phyloP scores from a whole-genome alignment of 202 grass and related monocot species.

The Panicum virgatum region DNA sequence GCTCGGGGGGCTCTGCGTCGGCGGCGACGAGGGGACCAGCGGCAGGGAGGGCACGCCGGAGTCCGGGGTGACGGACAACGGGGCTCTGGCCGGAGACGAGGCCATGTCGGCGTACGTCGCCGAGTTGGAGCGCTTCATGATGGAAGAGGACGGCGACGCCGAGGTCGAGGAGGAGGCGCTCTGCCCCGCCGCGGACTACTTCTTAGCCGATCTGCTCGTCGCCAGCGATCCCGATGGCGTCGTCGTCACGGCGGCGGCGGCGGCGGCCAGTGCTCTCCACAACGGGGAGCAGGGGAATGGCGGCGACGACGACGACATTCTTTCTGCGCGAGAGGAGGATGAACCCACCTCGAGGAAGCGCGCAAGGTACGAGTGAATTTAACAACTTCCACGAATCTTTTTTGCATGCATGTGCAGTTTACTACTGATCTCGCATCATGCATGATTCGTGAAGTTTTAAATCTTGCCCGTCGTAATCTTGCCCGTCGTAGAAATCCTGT shows the following conservation, averaged over 20 bases:
- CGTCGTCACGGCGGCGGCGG: neutral
- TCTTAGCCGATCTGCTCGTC: neutral
- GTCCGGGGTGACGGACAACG: neutral
- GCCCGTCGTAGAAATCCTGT: neutral
- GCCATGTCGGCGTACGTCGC: neutral
- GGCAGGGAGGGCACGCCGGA: neutral
- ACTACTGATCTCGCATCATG: neutral
- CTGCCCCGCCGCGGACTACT: neutral
- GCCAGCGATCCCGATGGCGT: neutral
- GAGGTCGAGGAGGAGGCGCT: neutral
- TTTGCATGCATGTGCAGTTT: neutral
- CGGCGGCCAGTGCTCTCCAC: no score
- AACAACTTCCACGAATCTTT: neutral
- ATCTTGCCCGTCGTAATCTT: neutral
- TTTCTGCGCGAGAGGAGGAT: slow-evolving; percentile 21
- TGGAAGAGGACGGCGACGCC: neutral
- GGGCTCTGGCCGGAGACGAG: neutral
- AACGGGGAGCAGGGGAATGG: no score
- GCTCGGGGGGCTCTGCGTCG: neutral
- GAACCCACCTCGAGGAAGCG: slow-evolving; percentile 31
- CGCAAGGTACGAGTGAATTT: slow-evolving; percentile 42
- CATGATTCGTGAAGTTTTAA: neutral
- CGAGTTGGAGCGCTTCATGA: slow-evolving; percentile 33
- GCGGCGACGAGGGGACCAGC: neutral
- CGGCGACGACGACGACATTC: neutral